Evolutionary conservation across 768 basidiomycete species (phyloP), one percentile per base, ranked within the genome.

Genomic region (Podaxis carcinomalis): DNA sequence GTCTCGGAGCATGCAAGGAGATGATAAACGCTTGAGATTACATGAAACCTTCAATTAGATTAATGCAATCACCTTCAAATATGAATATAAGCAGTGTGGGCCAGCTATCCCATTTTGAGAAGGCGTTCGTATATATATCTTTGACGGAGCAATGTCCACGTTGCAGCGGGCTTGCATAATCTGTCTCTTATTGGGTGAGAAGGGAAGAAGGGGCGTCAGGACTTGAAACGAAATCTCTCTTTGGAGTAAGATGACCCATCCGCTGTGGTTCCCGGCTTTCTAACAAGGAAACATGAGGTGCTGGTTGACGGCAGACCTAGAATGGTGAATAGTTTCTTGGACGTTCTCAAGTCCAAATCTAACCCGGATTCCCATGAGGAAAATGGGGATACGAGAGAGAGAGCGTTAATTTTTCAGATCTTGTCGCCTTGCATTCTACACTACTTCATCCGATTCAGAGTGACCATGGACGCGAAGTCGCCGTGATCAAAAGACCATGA

Each of bases 121-220:
- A 49, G 23, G 0, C 14, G 19, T 9, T 3, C 2, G 11, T 47
- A 57, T 21, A 57, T 57, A 35, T 47, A 47, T 36, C 28, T 37
- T 27, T n/a, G 21, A 19, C 27, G 46, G 56, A 11, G 42, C 14
- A 32, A 57, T 27, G 56, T 13, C 56, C 56, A 57, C 56, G 56
- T 57, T 57, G 56, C 32, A 49, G 19, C 1, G 9, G 11, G 27
- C 23, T 57, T 57, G 35, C 56, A 57, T 49, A 57, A 57, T 47
- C 46, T 19, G 11, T 23, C 35, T 19, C 23, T 56, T 32, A 25
- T 46, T 40, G 28, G 32, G 35, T 1, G 44, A 23, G 44, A 57
- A 57, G 56, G 11, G 7, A 28, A 10, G 32, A 57, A 57, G 46
- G 11, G 14, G 40, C 21, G 47, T 14, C 25, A 27, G 21, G 47